Base-by-base conservation (phyloP, 805 yeast species). In the Barnettozyma siamensis region DNA sequence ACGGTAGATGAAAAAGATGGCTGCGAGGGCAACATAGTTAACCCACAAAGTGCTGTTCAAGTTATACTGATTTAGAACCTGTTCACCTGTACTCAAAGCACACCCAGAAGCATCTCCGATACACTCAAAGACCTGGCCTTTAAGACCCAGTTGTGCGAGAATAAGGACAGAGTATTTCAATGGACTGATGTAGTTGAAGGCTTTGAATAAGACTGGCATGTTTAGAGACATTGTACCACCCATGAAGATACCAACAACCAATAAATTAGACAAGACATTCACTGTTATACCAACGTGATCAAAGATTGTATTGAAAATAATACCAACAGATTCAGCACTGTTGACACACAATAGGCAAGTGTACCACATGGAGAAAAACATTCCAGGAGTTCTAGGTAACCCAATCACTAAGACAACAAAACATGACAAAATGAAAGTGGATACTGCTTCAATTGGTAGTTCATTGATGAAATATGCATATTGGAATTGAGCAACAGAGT, bases 281-380 rank as follows among this genome's bases (percentile, higher is more conserved):
- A 84, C 76, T 1, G 89, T 91, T 50, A 86, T 73, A 0, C 94
- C 95, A 28, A 84, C 73, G 53, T 85, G 88, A 35, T 70, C 64
- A 52, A 86, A 78, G 0, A 81, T 54, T 8, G 88, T 77, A 54
- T 83, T 83, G 48, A 85, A 80, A 36, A 83, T 67, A 2, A 86
- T 81, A 1, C 95, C 95, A 29, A 86, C 66, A 2, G 89, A 81
- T 55, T 86, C 95, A 27, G 95, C 95, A 45, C 86, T 76, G 45
- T 80, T 78, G n/a, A 81, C 74, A 24, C 76, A 68, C 10, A 73
- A 61, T 35, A 76, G 62, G 1, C 80, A 55, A 17, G 76, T 67
- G 47, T 76, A 75, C 32, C 78, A 70, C 54, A 79, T 67, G 1
- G 80, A 71, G 53, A 87, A 86, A 53, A 73, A 87, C 70, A 81